phyloP scores from a whole-genome alignment of 345 rosid species.

The Salix suchowensis region DNA sequence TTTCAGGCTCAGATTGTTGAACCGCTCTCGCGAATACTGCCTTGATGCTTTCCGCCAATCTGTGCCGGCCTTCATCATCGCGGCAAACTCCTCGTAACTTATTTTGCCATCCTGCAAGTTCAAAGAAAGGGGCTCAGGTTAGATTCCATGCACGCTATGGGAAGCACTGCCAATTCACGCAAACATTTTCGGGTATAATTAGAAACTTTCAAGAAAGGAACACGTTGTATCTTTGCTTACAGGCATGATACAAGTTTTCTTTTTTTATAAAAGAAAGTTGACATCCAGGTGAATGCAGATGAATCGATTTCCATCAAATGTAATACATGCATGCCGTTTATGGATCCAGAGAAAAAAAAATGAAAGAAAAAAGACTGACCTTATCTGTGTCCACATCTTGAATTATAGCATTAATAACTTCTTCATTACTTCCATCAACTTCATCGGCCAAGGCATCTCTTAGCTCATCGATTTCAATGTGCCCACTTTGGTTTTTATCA shows the following conservation, averaged over 20 bases:
- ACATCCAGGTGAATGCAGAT: not conserved
- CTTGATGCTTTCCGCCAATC: slow-evolving; percentile 38
- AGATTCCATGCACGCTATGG: not conserved
- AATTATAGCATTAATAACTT: slow-evolving; percentile 20
- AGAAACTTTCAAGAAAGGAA: not conserved
- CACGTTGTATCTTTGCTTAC: not conserved
- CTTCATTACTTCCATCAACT: slow-evolving; percentile 19
- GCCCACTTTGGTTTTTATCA: slow-evolving; percentile 26
- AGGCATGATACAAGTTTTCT: not conserved
- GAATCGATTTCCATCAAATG: not conserved
- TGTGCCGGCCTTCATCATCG: slow-evolving; percentile 36
- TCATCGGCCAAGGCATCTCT: slow-evolving; percentile 26
- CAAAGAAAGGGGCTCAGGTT: not conserved
- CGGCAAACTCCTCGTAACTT: slow-evolving; percentile 27
- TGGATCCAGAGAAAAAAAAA: not conserved
- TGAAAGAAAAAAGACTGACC: slow-evolving; percentile 9
- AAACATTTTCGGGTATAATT: not conserved
- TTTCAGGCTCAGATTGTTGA: slow-evolving; percentile 25
- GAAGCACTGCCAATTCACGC: not conserved
- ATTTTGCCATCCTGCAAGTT: slow-evolving; percentile 31
- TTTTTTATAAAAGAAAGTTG: not conserved
- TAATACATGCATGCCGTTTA: not conserved
- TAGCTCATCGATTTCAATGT: slow-evolving; percentile 32
- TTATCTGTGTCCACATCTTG: slow-evolving; percentile 29
- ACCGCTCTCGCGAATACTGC: slow-evolving; percentile 31